Evolutionary conservation across 2,329 filamentous ascomycete species (phyloP).

Genomic region (Onygena corvina): DNA sequence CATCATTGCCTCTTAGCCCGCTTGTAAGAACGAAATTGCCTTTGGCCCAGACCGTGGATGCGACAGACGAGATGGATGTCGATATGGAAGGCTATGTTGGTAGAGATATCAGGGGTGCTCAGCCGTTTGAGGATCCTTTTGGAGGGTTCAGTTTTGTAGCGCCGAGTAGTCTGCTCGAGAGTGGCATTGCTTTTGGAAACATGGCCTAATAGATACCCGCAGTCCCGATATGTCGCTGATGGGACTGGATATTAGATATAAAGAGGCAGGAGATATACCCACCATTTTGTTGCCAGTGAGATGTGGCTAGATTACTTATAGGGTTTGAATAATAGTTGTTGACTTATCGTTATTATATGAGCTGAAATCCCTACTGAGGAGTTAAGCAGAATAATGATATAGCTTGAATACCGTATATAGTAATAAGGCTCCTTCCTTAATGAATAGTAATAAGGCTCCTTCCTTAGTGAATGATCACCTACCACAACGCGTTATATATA

Average conservation of each 20-base stretch:
- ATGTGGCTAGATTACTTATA: too few relatives aligned
- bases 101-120: slow-evolving; percentile 11
- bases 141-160: slow-evolving; percentile 41
- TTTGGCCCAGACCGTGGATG: slow-evolving; percentile 20
- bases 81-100: neutral
- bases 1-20: slow-evolving; percentile 68
- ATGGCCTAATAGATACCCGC: neutral
- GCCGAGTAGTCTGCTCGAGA: slow-evolving; percentile 36
- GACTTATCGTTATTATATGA: too few relatives aligned
- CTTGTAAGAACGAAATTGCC: slow-evolving; percentile 40
- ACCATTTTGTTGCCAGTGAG: too few relatives aligned
- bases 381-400: too few relatives aligned
- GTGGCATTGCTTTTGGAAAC: slow-evolving; percentile 3
- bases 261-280: neutral
- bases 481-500: neutral
- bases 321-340: too few relatives aligned
- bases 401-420: too few relatives aligned
- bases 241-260: neutral
- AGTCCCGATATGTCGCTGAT: neutral
- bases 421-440: neutral
- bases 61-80: slow-evolving; percentile 13
- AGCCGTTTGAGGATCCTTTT: slow-evolving; percentile 29
- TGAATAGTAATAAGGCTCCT: too few relatives aligned
- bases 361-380: too few relatives aligned
- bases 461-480: too few relatives aligned